Conservation (phyloP, 2,329 filamentous ascomycete genomes). For the Alternaria rosae region DNA sequence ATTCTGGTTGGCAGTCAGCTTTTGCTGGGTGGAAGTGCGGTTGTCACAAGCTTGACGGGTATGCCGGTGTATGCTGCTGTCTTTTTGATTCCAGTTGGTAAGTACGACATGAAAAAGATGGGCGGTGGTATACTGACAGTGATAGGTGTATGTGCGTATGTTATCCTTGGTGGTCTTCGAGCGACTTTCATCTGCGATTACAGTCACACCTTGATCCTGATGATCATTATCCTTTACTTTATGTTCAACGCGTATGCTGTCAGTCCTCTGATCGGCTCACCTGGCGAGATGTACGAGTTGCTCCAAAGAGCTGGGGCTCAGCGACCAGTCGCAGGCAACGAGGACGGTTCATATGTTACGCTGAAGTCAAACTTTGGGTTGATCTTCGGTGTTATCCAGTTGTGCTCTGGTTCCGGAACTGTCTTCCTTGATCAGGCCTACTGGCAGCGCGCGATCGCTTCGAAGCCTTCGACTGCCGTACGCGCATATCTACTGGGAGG, state of each 20-base stretch:
- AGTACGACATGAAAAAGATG: background rate
- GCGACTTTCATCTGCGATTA: conserved; percentile 54
- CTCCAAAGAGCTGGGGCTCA: conserved; percentile 47
- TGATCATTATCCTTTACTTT: conserved; percentile 56
- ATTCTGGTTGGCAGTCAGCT: conserved; percentile 55
- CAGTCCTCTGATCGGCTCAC: conserved; percentile 50
- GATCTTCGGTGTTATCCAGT: conserved; percentile 55
- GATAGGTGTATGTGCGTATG: conserved; percentile 45
- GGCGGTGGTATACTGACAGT: conserved; percentile 6
- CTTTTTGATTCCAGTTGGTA: conserved; percentile 53
- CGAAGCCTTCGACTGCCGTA: conserved; percentile 38
- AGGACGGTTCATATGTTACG: conserved; percentile 52
- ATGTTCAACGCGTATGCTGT: conserved; percentile 54
- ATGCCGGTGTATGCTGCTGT: conserved; percentile 56
- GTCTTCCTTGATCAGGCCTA: conserved; percentile 57
- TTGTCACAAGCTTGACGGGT: conserved; percentile 53
- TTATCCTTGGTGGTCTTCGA: conserved; percentile 49
- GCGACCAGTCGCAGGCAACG: conserved; percentile 50
- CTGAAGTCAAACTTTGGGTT: conserved; percentile 53
- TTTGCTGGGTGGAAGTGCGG: conserved; percentile 54
- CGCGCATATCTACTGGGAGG: conserved; percentile 51
- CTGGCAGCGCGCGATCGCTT: conserved; percentile 55
- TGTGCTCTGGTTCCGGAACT: conserved; percentile 47
- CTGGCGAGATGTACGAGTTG: conserved; percentile 51
- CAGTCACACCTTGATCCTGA: conserved; percentile 52